Base-by-base conservation (phyloP, 179 eudicot genomes). In the Heliamphora pulchella region DNA sequence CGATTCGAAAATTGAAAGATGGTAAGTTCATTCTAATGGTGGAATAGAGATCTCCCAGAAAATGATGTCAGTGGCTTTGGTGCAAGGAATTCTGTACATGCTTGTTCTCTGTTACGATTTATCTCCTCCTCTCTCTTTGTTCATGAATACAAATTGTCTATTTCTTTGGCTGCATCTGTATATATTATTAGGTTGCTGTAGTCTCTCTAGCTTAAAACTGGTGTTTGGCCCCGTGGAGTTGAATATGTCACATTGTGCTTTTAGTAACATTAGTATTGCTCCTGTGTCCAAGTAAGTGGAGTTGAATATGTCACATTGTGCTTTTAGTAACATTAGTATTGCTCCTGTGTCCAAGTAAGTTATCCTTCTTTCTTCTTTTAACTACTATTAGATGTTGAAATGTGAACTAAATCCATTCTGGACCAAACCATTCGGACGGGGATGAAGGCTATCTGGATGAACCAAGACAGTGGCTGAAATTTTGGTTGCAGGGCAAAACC, bases 81-180 rank as follows among this genome's bases (percentile, higher is more conserved):
- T 50, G 55, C 41, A 11, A 66, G 20, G 3, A 51, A 66, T 22
- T 78, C 18, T 54, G 53, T 78, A 68, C 66, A 43, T 78, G 55
- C 43, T 64, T 14, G 2, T 47, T 47, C 62, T 62, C 63, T 58
- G 22, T 31, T 39, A 15, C 2, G 10, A 43, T n/a, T 17, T 54
- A 64, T 74, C 67, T 41, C 74, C 31, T 67, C 54, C 62, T 48
- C 53, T 41, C 67, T 20, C 66, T 75, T 20, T 54, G 75, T 74
- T 10, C 41, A 46, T 58, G 47, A 51, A 67, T n/a, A 59, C 39
- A 68, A 68, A 7, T 55, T 68, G 17, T 44, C 54, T 5, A 3
- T 55, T 66, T n/a, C 41, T 68, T 67, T 6, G 1, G 20, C 9
- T 43, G 67, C 75, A 68, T 78, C 43, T 54, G 75, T 68, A 69